phyloP scores from a whole-genome alignment of 2,329 filamentous ascomycete genomes.

The Neofusicoccum cordaticola region DNA sequence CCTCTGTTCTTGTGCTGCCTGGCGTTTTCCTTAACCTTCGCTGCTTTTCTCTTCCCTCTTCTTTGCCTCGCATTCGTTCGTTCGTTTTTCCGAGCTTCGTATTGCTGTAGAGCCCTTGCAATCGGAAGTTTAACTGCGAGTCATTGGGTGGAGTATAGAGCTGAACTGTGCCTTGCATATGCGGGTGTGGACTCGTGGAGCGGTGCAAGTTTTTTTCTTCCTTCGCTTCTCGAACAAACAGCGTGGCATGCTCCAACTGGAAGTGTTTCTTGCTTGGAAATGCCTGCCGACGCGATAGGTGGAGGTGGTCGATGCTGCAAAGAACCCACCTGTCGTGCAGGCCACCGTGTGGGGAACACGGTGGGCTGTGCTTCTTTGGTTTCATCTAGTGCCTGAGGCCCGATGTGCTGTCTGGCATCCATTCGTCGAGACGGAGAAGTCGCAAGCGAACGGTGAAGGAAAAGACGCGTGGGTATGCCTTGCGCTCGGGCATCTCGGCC shows the following conservation, averaged over 20 bases:
- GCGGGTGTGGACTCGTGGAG: not conserved
- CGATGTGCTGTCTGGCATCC: constrained; percentile 9
- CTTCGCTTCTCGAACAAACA: not conserved
- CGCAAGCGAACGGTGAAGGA: constrained; percentile 4
- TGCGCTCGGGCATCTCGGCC: constrained; percentile 1
- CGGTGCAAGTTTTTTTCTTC: too few relatives aligned
- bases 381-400: constrained; percentile 9
- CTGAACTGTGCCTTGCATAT: constrained; percentile 7
- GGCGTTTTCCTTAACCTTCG: too few relatives aligned
- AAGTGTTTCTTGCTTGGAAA: not conserved
- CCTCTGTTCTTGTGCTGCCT: too few relatives aligned
- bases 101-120: not conserved
- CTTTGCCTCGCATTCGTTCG: not conserved
- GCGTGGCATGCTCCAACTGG: constrained; percentile 6
- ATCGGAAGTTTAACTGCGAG: too few relatives aligned
- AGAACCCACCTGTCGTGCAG: too few relatives aligned
- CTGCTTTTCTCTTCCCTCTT: not conserved
- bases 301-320: not conserved
- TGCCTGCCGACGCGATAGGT: not conserved
- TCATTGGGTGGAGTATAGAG: not conserved
- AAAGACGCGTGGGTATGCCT: not conserved
- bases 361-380: not conserved
- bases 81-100: not conserved
- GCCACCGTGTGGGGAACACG: too few relatives aligned
- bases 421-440: not conserved